Conservation (phyloP, 805 yeast species). For the Cyberlindnera saturnus region DNA sequence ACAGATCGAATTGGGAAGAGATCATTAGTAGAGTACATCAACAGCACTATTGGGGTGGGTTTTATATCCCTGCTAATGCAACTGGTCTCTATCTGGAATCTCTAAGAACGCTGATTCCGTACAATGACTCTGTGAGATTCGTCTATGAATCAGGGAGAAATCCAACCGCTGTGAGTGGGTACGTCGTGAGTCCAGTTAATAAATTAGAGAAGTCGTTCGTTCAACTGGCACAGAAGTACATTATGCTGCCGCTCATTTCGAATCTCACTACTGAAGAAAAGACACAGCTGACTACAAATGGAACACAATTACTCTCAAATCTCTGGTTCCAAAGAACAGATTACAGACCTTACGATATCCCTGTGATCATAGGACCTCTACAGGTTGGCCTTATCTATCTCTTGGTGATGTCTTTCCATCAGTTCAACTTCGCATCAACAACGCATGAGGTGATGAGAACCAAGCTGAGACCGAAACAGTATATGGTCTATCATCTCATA, state of each 20-base stretch:
- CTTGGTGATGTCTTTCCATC: slow-evolving; percentile 64
- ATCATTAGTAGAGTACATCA: slow-evolving; percentile 38
- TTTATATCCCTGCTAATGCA: slow-evolving; percentile 44
- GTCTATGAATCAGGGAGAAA: slow-evolving; percentile 60
- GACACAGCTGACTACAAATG: slow-evolving; percentile 16
- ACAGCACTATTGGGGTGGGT: slow-evolving; percentile 53
- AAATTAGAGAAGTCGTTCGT: slow-evolving; percentile 9
- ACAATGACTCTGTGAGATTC: slow-evolving; percentile 24
- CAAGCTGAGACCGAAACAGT: slow-evolving; percentile 25
- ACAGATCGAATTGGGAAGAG: slow-evolving; percentile 25
- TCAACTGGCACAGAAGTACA: slow-evolving; percentile 15
- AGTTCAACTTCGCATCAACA: slow-evolving; percentile 48
- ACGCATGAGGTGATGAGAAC: slow-evolving; percentile 31
- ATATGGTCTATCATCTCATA: slow-evolving; percentile 40
- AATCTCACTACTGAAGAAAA: slow-evolving; percentile 10
- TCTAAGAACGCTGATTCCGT: slow-evolving; percentile 6
- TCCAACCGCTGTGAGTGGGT: slow-evolving; percentile 27
- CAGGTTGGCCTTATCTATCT: slow-evolving; percentile 66
- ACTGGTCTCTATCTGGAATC: slow-evolving; percentile 24
- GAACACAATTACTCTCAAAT: slow-evolving; percentile 14
- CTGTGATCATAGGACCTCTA: slow-evolving; percentile 49
- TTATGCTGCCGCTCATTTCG: slow-evolving; percentile 2
- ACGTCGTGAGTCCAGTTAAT: slow-evolving; percentile 35
- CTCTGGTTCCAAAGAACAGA: slow-evolving; percentile 28
- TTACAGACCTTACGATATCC: slow-evolving; percentile 34